These are phyloP conservation scores for Pestalotiopsis sp. DNA, from an alignment of 2,329 filamentous ascomycete species.

Conservation along the genomic window DNA sequence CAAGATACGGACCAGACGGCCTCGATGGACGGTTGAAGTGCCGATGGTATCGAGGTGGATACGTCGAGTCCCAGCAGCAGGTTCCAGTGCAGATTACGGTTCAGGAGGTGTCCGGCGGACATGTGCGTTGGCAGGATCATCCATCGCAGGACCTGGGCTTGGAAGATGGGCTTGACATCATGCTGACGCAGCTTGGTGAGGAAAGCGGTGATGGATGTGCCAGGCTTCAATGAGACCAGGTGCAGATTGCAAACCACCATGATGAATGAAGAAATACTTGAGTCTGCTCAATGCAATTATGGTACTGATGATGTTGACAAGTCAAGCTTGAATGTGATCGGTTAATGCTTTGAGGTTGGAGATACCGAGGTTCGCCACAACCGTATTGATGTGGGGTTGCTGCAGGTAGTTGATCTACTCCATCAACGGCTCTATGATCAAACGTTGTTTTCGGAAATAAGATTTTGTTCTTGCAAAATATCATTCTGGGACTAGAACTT, in stretches of 20 bases:
- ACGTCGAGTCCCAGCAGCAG: slow-evolving; percentile 21
- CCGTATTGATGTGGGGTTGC: not conserved
- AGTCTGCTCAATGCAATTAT: too few species aligned
- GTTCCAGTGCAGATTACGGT: slow-evolving; percentile 28
- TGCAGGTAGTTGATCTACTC: not conserved
- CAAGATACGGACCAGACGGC: slow-evolving; percentile 22
- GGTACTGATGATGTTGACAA: not conserved
- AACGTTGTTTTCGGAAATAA: not conserved
- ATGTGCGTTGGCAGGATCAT: slow-evolving; percentile 25
- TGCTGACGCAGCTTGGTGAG: slow-evolving; percentile 22
- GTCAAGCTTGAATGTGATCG: not conserved
- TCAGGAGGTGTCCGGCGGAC: slow-evolving; percentile 23
- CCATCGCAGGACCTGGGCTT: slow-evolving; percentile 26
- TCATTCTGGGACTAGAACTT: not conserved
- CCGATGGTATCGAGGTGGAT: not conserved
- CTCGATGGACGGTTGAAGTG: slow-evolving; percentile 13
- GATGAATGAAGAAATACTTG: not conserved
- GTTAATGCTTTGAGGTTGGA: not conserved
- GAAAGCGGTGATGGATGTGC: slow-evolving; percentile 18
- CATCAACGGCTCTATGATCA: not conserved
- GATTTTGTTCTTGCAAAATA: not conserved
- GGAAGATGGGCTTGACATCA: slow-evolving; percentile 23
- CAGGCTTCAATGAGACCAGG: slow-evolving; percentile 23
- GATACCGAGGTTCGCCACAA: not conserved
- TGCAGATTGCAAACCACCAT: slow-evolving; percentile 30